Base-by-base conservation (phyloP, 148 eudicot species). In the Spergularia marina region DNA sequence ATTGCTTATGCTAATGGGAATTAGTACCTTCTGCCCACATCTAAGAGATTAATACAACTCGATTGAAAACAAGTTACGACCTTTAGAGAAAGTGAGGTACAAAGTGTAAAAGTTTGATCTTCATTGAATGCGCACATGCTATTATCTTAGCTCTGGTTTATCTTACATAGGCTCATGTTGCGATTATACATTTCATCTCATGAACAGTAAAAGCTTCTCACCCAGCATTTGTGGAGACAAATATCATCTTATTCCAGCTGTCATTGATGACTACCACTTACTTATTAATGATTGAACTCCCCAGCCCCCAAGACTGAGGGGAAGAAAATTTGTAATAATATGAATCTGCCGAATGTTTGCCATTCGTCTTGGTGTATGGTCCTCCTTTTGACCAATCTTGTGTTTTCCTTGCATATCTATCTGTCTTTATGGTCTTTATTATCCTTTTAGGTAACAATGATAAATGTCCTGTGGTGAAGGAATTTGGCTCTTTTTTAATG, bases 401-500 rank as follows among this genome's bases (percentile, higher is more conserved):
- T 12, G 10, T 41, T 20, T 49, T 58, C 41, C 14, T 59, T 25
- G 68, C 23, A 20, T 47, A 40, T 47, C 11, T 47, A 23, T 73
- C 20, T 51, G 8, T 21, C 63, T 62, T 67, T 23, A 53, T 60
- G 57, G 40, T 73, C 30, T 68, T 39, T 36, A 20, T 52, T 20
- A 20, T 73, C 41, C 52, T 87, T 83, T 63, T 87, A 94, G 98
- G 96, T 57, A 67, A 84, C 34, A 66, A 77, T 65, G 82, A 70
- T 16, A 76, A 78, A 13, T 83, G 76, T 80, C 97, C 96, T 64
- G 83, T 84, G 25, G 99, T 95, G 74, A 89, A 82, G 81, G 89
- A 58, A 59, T 92, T 92, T 70, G 99, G 99, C 72, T 95, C 99
- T 55, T 95, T 87, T 75, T 70, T 81, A 41, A 95, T 95, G 99